phyloP scores from a whole-genome alignment of 495 filamentous ascomycete species.

The Xylaria sp. region DNA sequence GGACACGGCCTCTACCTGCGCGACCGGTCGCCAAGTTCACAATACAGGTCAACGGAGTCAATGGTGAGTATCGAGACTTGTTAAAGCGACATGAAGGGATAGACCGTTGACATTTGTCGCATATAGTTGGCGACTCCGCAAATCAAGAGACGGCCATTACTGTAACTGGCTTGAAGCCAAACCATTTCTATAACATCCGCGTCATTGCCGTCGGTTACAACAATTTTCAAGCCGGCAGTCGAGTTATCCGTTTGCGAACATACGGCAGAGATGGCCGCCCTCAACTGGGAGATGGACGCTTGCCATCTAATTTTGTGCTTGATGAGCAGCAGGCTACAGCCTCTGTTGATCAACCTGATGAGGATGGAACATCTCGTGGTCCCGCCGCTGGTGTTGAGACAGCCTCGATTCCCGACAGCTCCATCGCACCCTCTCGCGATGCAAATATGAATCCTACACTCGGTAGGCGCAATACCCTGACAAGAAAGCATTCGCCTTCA shows the following conservation, averaged over 20 bases:
- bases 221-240: conserved; percentile 89
- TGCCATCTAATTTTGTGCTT: conserved; percentile 59
- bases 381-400: conserved; percentile 60
- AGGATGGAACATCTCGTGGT: conserved; percentile 46
- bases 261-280: conserved; percentile 59
- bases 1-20: conserved; percentile 80
- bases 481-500: conserved; percentile 78
- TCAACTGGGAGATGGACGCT: conserved; percentile 61
- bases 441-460: conserved; percentile 59
- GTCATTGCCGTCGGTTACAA: conserved; percentile 87
- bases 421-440: conserved; percentile 68
- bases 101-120: conserved; percentile 29
- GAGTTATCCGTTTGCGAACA: conserved; percentile 81
- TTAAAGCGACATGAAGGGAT: background rate
- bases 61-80: conserved; percentile 64
- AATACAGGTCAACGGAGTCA: conserved; percentile 91
- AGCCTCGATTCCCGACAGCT: conserved; percentile 57
- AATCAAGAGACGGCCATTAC: conserved; percentile 88
- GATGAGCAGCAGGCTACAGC: conserved; percentile 53
- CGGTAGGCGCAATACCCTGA: conserved; percentile 71
- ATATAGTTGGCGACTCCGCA: conserved; percentile 81
- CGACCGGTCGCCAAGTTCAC: conserved; percentile 84
- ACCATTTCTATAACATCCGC: conserved; percentile 89
- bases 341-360: conserved; percentile 45
- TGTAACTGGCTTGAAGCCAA: conserved; percentile 81